Evolutionary conservation across 2,329 filamentous ascomycete genomes (phyloP).

Genomic region (Verticillium longisporum): DNA sequence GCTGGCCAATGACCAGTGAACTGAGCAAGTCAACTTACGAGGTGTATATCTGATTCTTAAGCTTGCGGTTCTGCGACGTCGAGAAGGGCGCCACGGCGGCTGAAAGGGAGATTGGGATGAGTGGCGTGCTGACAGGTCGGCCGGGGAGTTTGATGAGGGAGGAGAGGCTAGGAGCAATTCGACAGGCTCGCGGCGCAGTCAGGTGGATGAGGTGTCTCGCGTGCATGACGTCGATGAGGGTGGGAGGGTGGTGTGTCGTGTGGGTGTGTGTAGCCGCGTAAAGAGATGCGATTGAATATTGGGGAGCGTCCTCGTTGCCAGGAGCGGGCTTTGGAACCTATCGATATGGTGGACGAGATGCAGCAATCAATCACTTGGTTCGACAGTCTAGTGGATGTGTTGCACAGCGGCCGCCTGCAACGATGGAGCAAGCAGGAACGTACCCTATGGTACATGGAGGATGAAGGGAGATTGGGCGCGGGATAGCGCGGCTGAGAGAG

Average conservation of each 20-base stretch:
- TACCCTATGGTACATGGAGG: no score
- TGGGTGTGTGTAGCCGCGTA: neutral
- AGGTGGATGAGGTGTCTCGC: neutral
- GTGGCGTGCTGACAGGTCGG: neutral
- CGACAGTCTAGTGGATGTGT: no score
- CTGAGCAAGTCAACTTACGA: conserved; percentile 19
- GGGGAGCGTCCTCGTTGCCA: neutral
- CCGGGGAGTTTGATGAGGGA: neutral
- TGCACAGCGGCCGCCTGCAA: no score
- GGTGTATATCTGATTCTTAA: conserved; percentile 27
- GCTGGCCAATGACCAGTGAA: neutral
- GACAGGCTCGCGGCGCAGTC: neutral
- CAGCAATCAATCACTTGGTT: no score
- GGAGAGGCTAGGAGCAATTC: neutral
- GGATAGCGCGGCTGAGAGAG: no score
- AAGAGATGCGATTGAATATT: neutral
- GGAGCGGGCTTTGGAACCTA: neutral
- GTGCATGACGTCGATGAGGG: neutral
- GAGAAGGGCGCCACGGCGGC: conserved; percentile 5
- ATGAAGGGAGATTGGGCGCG: no score
- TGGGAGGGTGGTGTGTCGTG: neutral
- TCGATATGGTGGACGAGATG: no score
- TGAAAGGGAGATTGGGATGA: neutral
- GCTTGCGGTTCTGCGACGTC: conserved; percentile 8
- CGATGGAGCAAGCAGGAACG: no score